Conservation (phyloP, 371 early-diverging fungal genomes). For the Nosema bombycis region DNA sequence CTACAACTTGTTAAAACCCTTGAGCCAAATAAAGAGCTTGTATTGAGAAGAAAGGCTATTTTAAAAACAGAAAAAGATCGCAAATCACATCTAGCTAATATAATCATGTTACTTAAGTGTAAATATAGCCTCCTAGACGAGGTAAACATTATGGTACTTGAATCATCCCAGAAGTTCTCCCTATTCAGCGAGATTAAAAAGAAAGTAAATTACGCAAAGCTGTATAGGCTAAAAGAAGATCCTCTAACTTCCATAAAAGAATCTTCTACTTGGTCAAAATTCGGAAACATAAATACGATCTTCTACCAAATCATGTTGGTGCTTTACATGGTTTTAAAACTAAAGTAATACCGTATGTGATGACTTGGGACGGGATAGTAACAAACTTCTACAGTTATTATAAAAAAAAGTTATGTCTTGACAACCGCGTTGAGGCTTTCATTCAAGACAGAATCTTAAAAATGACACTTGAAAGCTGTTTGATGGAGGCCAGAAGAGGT, state of each 20-base stretch:
- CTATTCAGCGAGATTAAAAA: not conserved
- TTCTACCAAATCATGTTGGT: not conserved
- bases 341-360: not conserved
- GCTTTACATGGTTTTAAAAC: not conserved
- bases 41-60: not conserved
- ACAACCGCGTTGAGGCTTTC: not conserved
- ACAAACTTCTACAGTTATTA: not conserved
- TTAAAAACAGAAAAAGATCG: not conserved
- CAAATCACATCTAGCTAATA: not conserved
- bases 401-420: not conserved
- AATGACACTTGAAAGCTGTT: not conserved
- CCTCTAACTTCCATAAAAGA: not conserved
- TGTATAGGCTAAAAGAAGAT: not conserved
- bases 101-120: not conserved
- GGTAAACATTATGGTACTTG: not conserved
- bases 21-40: not conserved
- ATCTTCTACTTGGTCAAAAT: not conserved
- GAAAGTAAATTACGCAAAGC: not conserved
- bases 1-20: not conserved
- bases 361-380: too few species aligned
- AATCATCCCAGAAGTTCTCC: not conserved
- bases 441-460: not conserved
- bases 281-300: not conserved
- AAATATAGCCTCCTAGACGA: not conserved
- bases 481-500: not conserved